Evolutionary conservation across 164 flowering plant species (phyloP), one percentile per base, ranked within the genome.

Genomic region (Santalum album): DNA sequence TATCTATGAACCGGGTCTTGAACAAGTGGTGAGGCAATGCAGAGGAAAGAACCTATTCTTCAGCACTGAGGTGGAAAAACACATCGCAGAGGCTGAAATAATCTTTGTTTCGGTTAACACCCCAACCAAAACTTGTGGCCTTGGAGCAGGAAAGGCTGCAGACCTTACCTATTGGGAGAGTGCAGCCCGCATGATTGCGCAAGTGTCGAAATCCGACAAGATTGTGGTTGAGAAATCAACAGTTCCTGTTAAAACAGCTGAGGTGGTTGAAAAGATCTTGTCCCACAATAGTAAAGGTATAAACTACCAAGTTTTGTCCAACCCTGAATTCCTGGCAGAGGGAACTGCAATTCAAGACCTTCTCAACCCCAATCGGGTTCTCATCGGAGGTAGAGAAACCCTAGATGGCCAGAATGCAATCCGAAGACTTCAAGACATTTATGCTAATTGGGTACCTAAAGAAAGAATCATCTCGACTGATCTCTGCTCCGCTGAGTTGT

Each of bases 101-200:
- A 43, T 43, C n/a, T 43, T 43, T 43, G 47, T 43, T 17, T 43
- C 47, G 47, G 47, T 43, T 17, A 43, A 43, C 47, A 43, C 47
- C 15, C 47, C 47, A 20, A 43, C 47, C 4, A 43, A 43, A 20
- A 43, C 47, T 5, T 14, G 47, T 3, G 47, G 47, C 5, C 47
- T 43, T 17, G 47, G 47, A 16, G 47, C 47, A 4, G 47, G 47
- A 4, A 43, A 43, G 47, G 47, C 47, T 19, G 47, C 47, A 17
- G 47, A 43, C 15, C 47, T 43, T 17, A 43, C 47, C 5, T 43
- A 43, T 19, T 43, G 47, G 47, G 47, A 43, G 47, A 43, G 47
- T 43, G 47, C 47, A 16, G 47, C 47, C 21, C 47, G 47, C 15
- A 43, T 43, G 47, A 43, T 43, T 16, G 47, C 47, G 7, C 7